These are phyloP conservation scores for Suillus alpinus DNA, from an alignment of 768 basidiomycete genomes.

Conservation along the genomic window DNA sequence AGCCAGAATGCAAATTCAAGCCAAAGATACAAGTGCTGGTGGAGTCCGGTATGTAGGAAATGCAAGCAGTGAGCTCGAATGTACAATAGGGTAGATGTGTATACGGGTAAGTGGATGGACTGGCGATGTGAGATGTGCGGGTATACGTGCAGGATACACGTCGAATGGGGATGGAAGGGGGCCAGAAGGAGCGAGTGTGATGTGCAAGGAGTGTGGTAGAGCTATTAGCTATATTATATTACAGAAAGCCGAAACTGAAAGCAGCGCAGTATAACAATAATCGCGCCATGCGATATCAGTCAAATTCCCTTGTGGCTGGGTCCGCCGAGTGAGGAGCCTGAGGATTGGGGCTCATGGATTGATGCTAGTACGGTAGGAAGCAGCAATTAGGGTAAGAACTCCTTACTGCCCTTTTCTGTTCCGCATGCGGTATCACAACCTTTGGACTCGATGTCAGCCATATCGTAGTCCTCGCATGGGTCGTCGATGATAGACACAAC, in stretches of 20 bases:
- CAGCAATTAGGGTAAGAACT: neutral
- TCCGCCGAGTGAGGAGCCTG: neutral
- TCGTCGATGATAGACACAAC: slow-evolving; percentile 31
- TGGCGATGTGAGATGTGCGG: neutral
- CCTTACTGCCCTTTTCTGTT: slow-evolving; percentile 10
- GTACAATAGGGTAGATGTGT: neutral
- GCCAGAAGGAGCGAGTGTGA: neutral
- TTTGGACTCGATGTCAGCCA: slow-evolving; percentile 20
- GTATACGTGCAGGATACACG: neutral
- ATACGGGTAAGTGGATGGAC: neutral
- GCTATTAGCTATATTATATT: neutral
- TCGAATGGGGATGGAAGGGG: neutral
- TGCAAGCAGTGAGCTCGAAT: neutral
- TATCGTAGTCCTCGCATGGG: slow-evolving; percentile 12
- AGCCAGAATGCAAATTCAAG: neutral
- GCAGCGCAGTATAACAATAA: neutral
- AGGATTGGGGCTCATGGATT: neutral
- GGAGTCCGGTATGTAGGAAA: neutral
- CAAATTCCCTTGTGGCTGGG: slow-evolving; percentile 4
- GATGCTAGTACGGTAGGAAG: neutral
- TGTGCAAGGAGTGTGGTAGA: neutral
- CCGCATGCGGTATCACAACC: slow-evolving; percentile 12
- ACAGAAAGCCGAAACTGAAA: neutral
- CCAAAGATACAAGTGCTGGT: neutral
- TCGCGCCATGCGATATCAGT: neutral